Evolutionary conservation across 129 eudicot species (phyloP).

Genomic region (Flaveria ramosissima): DNA sequence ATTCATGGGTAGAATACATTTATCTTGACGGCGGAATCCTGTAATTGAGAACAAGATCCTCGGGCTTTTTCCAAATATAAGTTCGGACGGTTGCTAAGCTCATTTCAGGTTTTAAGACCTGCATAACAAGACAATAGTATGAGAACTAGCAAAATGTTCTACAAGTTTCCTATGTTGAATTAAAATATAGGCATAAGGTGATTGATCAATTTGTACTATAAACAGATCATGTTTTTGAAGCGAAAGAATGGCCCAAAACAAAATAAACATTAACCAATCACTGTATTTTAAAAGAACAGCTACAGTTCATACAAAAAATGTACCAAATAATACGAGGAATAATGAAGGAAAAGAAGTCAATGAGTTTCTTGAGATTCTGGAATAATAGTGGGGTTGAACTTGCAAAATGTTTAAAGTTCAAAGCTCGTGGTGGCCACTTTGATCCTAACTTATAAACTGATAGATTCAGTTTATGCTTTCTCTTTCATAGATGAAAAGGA

Average conservation of each 20-base stretch:
- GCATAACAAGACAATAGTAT: constrained; percentile 25
- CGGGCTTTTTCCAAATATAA: constrained; percentile 85
- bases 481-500: background rate
- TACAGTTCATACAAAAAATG: background rate
- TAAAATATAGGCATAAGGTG: background rate
- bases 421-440: background rate
- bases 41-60: constrained; percentile 81
- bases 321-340: background rate
- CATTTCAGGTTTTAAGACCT: constrained; percentile 88
- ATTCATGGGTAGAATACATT: constrained; percentile 17
- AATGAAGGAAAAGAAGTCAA: background rate
- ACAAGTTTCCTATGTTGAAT: constrained; percentile 8
- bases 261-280: too few relatives aligned
- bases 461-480: background rate
- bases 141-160: background rate
- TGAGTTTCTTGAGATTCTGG: background rate
- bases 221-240: too few relatives aligned
- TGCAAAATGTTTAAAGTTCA: background rate
- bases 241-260: too few relatives aligned
- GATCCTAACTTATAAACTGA: background rate
- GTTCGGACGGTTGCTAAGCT: constrained; percentile 88
- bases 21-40: constrained; percentile 56
- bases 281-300: background rate
- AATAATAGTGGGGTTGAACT: background rate
- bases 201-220: constrained; percentile 4